Percentiles rank a stretch among this genome's conserved stretches.
Evolutionary conservation across 1,284 basidiomycete genomes (phyloP).

Genomic region (Agroathelia rolfsii): DNA sequence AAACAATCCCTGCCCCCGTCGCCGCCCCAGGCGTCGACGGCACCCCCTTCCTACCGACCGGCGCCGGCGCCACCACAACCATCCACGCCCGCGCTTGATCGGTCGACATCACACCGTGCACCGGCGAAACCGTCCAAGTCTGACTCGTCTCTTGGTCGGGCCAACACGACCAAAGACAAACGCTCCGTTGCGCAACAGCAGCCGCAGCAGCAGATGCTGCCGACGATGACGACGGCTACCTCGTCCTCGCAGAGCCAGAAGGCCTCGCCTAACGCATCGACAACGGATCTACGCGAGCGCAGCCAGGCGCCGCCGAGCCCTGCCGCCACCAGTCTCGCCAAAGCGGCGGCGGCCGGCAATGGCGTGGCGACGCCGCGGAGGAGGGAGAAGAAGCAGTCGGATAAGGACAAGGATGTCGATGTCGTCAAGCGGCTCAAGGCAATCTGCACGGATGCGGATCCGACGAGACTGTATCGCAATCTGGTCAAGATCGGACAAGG

Average conservation of each 20-base stretch:
- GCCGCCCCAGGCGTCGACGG: conserved; percentile 21
- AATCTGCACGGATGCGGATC: conserved; percentile 97
- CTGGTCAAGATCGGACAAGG: conserved; percentile 97
- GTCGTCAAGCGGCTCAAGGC: conserved; percentile 85
- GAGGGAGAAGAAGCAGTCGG: conserved; percentile 77
- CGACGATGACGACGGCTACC: conserved; percentile 13
- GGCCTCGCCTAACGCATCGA: conserved; percentile 42
- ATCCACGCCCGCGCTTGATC: conserved; percentile 54
- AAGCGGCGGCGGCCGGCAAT: conserved; percentile 33
- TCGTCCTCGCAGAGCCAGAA: conserved; percentile 21
- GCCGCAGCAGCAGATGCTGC: conserved; percentile 23
- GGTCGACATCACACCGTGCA: conserved; percentile 66
- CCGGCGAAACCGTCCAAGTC: conserved; percentile 40
- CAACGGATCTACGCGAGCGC: conserved; percentile 33
- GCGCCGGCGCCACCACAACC: conserved; percentile 57
- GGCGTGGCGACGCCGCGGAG: conserved; percentile 72
- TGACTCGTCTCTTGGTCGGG: conserved; percentile 42
- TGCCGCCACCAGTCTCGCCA: conserved; percentile 49
- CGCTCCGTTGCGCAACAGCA: too few relatives aligned
- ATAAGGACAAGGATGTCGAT: conserved; percentile 79
- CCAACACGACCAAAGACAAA: conserved; percentile 57
- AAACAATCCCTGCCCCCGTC: conserved; percentile 24
- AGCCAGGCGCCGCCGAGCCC: conserved; percentile 33
- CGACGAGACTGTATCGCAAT: conserved; percentile 86
- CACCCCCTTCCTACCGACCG: conserved; percentile 52